A percentile compares a stretch with the other conserved stretches of the same genome.
phyloP scores from a whole-genome alignment of 2,329 filamentous ascomycete species.

The Grosmannia huntii region DNA sequence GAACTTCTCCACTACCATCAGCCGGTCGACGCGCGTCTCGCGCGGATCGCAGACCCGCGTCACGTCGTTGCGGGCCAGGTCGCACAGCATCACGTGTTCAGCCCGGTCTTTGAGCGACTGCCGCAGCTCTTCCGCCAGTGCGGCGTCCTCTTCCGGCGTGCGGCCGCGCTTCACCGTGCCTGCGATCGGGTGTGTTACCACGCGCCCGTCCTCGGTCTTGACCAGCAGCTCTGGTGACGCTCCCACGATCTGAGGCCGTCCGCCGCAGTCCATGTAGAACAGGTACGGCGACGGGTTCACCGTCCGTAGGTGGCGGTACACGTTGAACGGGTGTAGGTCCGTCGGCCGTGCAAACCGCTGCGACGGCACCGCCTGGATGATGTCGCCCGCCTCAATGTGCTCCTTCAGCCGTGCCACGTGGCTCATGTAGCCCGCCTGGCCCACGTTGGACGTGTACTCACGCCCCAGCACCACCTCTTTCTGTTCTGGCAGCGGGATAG shows the following conservation, averaged over 20 bases:
- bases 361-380: constrained; percentile 94
- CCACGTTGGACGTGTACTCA: constrained; percentile 85
- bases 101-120: constrained; percentile 81
- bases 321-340: constrained; percentile 88
- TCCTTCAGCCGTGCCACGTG: constrained; percentile 79
- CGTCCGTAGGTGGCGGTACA: constrained; percentile 91
- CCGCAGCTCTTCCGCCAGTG: constrained; percentile 63
- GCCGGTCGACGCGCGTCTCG: constrained; percentile 77
- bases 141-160: constrained; percentile 68
- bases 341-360: constrained; percentile 87
- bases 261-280: constrained; percentile 84
- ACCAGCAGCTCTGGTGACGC: constrained; percentile 91
- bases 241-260: constrained; percentile 84
- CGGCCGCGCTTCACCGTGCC: constrained; percentile 84
- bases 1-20: constrained; percentile 93
- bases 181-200: constrained; percentile 95
- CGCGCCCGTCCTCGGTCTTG: constrained; percentile 66
- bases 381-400: constrained; percentile 84
- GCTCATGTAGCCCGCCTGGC: constrained; percentile 74
- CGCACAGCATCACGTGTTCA: constrained; percentile 96
- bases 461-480: constrained; percentile 58
- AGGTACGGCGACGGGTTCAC: constrained; percentile 96
- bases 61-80: constrained; percentile 90
- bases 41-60: constrained; percentile 89
- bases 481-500: constrained; percentile 68